phyloP scores from a whole-genome alignment of 1,284 basidiomycete species.

The Violaceomyces palustris region DNA sequence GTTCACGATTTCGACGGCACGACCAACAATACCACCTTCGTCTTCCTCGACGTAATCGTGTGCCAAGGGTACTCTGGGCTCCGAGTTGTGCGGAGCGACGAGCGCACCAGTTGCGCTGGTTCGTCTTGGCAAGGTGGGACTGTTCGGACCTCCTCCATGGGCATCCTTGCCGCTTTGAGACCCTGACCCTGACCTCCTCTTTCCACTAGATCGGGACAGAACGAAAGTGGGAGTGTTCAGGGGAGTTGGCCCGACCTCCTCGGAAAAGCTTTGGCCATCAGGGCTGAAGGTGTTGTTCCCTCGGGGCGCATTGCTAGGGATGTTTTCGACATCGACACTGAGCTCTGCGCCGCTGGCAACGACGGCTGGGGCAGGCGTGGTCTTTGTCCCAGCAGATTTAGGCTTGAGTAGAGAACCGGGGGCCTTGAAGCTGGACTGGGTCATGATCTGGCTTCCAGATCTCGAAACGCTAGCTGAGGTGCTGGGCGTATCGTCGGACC shows the following conservation, averaged over 20 bases:
- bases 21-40: slow-evolving; percentile 46
- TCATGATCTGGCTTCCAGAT: too few species aligned
- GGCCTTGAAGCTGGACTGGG: too few species aligned
- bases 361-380: slow-evolving; percentile 3
- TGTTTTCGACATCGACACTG: slow-evolving; percentile 40
- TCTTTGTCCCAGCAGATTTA: slow-evolving; percentile 9
- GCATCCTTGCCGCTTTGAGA: slow-evolving; percentile 18
- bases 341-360: slow-evolving; percentile 18
- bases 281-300: slow-evolving; percentile 7
- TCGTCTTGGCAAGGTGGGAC: slow-evolving; percentile 34
- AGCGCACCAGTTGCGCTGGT: slow-evolving; percentile 42
- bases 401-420: slow-evolving; percentile 1
- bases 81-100: slow-evolving; percentile 39
- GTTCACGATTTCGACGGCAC: slow-evolving; percentile 51
- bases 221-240: slow-evolving; percentile 48
- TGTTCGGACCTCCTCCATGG: slow-evolving; percentile 18
- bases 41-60: slow-evolving; percentile 51
- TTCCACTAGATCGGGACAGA: slow-evolving; percentile 26
- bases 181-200: slow-evolving; percentile 11
- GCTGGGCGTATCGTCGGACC: slow-evolving; percentile 19
- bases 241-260: slow-evolving; percentile 44
- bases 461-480: too few species aligned
- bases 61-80: slow-evolving; percentile 44
- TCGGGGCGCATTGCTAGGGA: slow-evolving; percentile 33
- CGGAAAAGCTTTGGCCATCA: slow-evolving; percentile 5